Evolutionary conservation across 495 filamentous ascomycete species (phyloP).

Genomic region (Pseudoneurospora amorphoporcata): DNA sequence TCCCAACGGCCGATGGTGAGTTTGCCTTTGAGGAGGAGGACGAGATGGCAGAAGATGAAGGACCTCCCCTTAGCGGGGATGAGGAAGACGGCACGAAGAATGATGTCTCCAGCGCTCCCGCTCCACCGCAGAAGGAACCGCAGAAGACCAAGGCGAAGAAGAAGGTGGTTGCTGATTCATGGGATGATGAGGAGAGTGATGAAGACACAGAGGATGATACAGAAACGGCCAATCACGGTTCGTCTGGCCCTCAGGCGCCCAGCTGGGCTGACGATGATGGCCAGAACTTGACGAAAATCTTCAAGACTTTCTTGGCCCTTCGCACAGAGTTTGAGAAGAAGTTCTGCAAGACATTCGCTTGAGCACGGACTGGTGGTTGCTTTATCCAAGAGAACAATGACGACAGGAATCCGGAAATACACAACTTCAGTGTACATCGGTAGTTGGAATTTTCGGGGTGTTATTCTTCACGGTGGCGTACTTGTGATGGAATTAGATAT

Average conservation of each 20-base stretch:
- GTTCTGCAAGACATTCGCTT: constrained; percentile 49
- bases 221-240: constrained; percentile 7
- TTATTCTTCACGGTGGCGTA: neutral
- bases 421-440: neutral
- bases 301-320: constrained; percentile 45
- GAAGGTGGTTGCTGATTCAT: constrained; percentile 20
- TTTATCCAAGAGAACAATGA: neutral
- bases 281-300: constrained; percentile 44
- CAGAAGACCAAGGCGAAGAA: constrained; percentile 6
- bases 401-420: neutral
- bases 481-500: neutral
- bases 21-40: neutral
- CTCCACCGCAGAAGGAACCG: neutral
- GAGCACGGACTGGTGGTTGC: neutral
- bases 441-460: neutral
- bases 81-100: neutral
- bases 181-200: constrained; percentile 13
- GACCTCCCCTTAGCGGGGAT: constrained; percentile 23
- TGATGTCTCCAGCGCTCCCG: neutral
- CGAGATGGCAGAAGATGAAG: constrained; percentile 28
- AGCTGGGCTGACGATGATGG: constrained; percentile 14
- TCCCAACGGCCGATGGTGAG: constrained; percentile 25
- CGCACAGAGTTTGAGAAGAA: constrained; percentile 53
- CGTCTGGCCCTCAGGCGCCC: neutral
- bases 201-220: constrained; percentile 6